Evolutionary conservation across 495 filamentous ascomycete genomes (phyloP), one percentile per base, ranked within the genome.

Genomic region (Hyphodiscus hymeniophilus): DNA sequence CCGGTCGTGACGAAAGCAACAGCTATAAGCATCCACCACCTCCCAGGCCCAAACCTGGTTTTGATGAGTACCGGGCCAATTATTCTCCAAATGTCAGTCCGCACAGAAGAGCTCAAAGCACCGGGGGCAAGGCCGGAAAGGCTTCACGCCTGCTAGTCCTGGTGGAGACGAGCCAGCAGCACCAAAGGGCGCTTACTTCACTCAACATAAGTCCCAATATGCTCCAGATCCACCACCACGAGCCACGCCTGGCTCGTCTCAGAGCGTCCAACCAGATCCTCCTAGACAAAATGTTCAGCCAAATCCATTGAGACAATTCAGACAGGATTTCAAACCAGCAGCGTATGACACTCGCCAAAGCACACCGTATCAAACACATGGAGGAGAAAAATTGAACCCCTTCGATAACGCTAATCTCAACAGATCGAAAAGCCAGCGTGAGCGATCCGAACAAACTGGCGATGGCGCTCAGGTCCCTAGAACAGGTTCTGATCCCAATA

Each of bases 381-480:
- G 79, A 42, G 85, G 85, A 13, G 88, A 92, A 58, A 85, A 75
- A 67, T 82, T 79, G 0, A 71, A 73, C 38, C 64, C 70, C 0
- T 73, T 73, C 35, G 73, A 74, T 36, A 64, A 59, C 10, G 58
- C 52, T 44, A 50, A 57, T 36, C 35, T 70, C 13, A 61, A 59
- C 47, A 60, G 68, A 12, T 63, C 66, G 10, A 72, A 64, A 56
- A 70, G 64, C 53, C 65, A 50, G 6, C 45, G 56, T 7, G 53
- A 56, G 38, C 28, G 16, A 16, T 32, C n/a, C 17, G 35, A 44
- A 15, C 28, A 28, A 22, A 35, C 30, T 38, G 21, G 28, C 28
- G 11, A 38, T 11, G 30, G 33, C 44, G 38, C 15, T 45, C 21
- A 38, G 8, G 32, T 53, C 1, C 49, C 56, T 20, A 45, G 52